A percentile compares a stretch with the other conserved stretches of the same genome.
Evolutionary conservation across 352 stramenopile species (phyloP).

Genomic region (Phytophthora multivora): DNA sequence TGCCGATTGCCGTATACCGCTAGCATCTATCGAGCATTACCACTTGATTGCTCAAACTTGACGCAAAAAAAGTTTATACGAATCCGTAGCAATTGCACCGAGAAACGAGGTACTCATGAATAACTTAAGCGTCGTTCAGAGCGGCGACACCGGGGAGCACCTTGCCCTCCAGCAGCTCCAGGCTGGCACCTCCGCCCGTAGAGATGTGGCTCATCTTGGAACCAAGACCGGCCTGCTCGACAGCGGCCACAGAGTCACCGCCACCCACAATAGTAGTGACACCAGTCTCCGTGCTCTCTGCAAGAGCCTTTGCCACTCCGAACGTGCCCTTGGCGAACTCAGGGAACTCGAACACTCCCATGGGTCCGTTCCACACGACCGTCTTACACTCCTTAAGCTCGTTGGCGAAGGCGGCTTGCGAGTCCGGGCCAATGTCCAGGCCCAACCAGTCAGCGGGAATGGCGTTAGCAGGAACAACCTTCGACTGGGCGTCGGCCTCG

Average conservation of each 20-base stretch:
- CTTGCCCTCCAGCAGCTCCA: constrained; percentile 99
- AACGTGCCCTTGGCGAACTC: constrained; percentile 96
- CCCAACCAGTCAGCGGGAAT: constrained; percentile 98
- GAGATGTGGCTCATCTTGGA: constrained; percentile 97
- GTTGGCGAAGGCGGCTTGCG: constrained; percentile 62
- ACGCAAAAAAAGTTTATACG: not conserved
- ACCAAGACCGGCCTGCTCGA: constrained; percentile 93
- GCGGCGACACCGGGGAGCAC: constrained; percentile 97
- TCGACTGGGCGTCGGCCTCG: constrained; percentile 61
- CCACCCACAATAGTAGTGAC: constrained; percentile 93
- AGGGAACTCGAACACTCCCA: constrained; percentile 98
- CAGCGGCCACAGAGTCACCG: constrained; percentile 95
- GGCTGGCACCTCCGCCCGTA: constrained; percentile 97
- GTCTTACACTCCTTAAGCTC: constrained; percentile 93
- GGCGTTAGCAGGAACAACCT: constrained; percentile 68
- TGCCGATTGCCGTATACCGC: constrained; percentile 4
- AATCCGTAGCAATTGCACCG: not conserved
- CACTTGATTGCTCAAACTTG: constrained; percentile 16
- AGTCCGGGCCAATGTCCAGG: constrained; percentile 84
- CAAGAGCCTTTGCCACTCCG: constrained; percentile 91
- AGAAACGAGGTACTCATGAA: constrained; percentile 11
- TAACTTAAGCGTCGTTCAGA: constrained; percentile 70
- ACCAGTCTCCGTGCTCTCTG: constrained; percentile 81
- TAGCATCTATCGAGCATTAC: constrained; percentile 8
- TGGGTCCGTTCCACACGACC: constrained; percentile 94